Evolutionary conservation across 1,139 yeast genomes (phyloP), one percentile per base, ranked within the genome.

Genomic region (Magnusiomyces sp.): DNA sequence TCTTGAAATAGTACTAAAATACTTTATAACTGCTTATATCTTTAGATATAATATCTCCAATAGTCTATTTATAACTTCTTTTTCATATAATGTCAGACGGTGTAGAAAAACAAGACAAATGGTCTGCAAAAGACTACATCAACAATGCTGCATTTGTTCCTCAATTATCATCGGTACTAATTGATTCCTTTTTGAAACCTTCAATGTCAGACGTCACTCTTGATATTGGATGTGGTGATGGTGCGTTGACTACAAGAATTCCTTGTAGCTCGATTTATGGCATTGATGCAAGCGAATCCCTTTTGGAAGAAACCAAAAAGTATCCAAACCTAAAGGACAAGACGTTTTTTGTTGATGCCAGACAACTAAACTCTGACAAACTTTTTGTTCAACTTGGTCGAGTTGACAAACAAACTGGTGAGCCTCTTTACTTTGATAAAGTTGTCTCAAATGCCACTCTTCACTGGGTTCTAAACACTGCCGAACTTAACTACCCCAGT

Each of bases 141-240:
- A 46, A 47, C 5, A 53, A 55, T 43, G 61, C 61, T 5, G 49
- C 57, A 3, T 58, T 56, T 49, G 61, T 58, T 40, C 61, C 60
- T 10, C 49, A 47, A 19, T 50, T 56, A 13, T 48, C 59, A 1
- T 40, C 50, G 13, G 42, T 45, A 33, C 48, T 55, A 33, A 57
- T 58, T 20, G 59, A 56, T 41, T 50, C 55, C 19, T 54, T 57
- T 37, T 52, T 59, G 39, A 49, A 48, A 14, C 58, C 60, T 7
- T n/a, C 43, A 6, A 11, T 53, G 1, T n/a, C 43, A 10, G 62
- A 58, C 46, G 31, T 46, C 14, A 48, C 58, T 32, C 53, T 59
- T 36, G 61, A 59, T 29, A 46, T 59, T 20, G 61, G 62, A 19
- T 56, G 58, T 43, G 61, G 62, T 43, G 61, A 58, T 46, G 62